Base-by-base conservation (phyloP, 2,329 filamentous ascomycete species). In the Claviceps pazoutovae region DNA sequence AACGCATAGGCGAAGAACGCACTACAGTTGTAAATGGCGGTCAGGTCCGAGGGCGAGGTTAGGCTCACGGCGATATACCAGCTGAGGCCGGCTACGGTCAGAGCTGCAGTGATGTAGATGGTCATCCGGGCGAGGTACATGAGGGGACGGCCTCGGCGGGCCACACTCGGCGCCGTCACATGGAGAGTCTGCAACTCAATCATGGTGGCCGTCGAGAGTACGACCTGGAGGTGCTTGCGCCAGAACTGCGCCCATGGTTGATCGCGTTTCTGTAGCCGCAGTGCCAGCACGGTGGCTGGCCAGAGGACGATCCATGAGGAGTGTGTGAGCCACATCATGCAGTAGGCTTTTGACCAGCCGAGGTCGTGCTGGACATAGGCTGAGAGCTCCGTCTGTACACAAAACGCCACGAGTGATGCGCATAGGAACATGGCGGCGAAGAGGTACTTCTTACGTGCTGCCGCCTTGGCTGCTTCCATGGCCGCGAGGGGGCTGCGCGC, bases 1-100 rank as follows among this genome's bases (percentile, higher is more conserved):
- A 98, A 98, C 13, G 88, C 91, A 64, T 98, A 98, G 48, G 93
- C 93, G 66, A 98, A 98, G 70, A 98, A 98, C 53, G 93, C 91
- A 50, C 88, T 95, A 74, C 93, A 98, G 71, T 98, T 98, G 77
- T 98, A 98, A 60, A 98, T 98, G 51, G 93, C 93, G 0, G 93
- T 98, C 60, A 98, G 71, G 67, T 98, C 93, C 58, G 86, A 89
- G 2, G 93, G 86, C 3, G 87, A 95, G 1, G 93, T 98, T 74
- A 95, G 71, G 68, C 88, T 87, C 53, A 98, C 91, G 16, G 93
- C 91, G 38, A 97, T 76, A 63, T 97, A 98, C 93, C 93, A 98
- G 61, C 85, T 91, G 50, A 90, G 80, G 26, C 93, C 93, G 0
- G 91, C 93, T 41, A 97, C 73, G 2, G 93, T 98, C 53, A 98